phyloP scores from a whole-genome alignment of 768 basidiomycete genomes.

The Termitomyces sp. region DNA sequence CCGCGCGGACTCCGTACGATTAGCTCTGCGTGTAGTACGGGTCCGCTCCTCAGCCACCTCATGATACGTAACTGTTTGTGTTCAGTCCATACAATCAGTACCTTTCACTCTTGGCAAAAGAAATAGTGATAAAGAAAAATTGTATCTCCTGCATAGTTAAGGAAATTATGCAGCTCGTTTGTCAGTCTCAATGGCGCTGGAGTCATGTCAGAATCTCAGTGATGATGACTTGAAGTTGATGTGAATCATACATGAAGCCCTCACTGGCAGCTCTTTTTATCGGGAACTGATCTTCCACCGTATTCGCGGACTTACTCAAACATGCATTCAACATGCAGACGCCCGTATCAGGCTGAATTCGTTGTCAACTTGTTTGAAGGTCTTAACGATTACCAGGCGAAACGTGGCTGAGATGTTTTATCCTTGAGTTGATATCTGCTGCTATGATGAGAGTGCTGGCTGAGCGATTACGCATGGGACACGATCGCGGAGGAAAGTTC shows the following conservation, averaged over 20 bases:
- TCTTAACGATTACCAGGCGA: constrained; percentile 17
- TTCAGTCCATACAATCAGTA: neutral
- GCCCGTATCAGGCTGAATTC: constrained; percentile 2
- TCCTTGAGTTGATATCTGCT: constrained; percentile 8
- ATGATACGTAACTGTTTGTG: neutral
- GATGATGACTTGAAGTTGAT: neutral
- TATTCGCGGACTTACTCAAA: too few species aligned
- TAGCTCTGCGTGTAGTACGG: constrained; percentile 1
- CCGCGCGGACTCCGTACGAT: constrained; percentile 6
- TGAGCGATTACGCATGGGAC: constrained; percentile 19
- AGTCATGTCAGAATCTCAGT: too few species aligned
- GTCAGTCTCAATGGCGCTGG: neutral
- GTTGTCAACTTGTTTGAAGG: constrained; percentile 17
- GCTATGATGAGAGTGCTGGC: constrained; percentile 3
- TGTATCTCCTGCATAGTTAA: neutral
- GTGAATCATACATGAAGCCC: neutral
- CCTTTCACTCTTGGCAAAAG: neutral
- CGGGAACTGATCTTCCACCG: too few species aligned
- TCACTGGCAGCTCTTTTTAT: too few species aligned
- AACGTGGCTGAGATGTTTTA: constrained; percentile 14
- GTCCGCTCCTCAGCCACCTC: neutral
- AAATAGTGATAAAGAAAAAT: neutral
- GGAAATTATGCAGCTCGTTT: neutral
- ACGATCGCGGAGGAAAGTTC: constrained; percentile 19
- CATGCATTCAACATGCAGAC: too few species aligned